Base-by-base conservation (phyloP, 2,329 filamentous ascomycete species). In the Phaeosphaeriaceae sp. region DNA sequence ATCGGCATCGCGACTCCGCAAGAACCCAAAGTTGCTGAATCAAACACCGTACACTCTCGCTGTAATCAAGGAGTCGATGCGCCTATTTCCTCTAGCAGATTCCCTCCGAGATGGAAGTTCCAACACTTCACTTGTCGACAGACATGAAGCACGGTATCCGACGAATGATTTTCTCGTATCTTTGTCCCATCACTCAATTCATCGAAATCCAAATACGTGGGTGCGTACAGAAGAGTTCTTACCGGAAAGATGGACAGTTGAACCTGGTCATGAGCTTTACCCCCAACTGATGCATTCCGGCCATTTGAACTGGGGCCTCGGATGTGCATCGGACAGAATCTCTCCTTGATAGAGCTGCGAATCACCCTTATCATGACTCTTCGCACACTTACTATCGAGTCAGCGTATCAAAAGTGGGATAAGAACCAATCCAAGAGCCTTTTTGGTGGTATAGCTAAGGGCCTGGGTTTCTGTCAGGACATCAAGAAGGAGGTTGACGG, bases 11-110 rank as follows among this genome's bases (percentile, higher is more conserved):
- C 17, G 26, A 23, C 38, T 30, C 15, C 38, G 28, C 12, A 33
- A 47, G 3, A 45, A 67, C 18, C 60, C 64, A 3, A 35, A 54
- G 11, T 26, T 68, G 3, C 37, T 70, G 18, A 72, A 68, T 43
- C 48, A 58, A 7, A 45, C 67, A 3, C 50, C 54, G 1, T 70
- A 68, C 40, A 69, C 66, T 0, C 46, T 54, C 2, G 69, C 69
- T 11, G 61, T 72, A 7, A 67, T 74, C 47, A 72, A 71, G 52
- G 71, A 74, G 38, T 61, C 61, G 0, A 52, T 74, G 5, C 62
- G 71, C 3, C 39, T 74, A 12, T 73, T 58, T 26, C 63, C 69
- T 2, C 56, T 61, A 1, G 63, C 62, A 0, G 74, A 72, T 4
- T 72, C 73, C 2, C 15, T 52, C 1, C 53, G 54, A 6, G 43